phyloP scores from a whole-genome alignment of 1,284 basidiomycete species.

The Moniliella sp. region DNA sequence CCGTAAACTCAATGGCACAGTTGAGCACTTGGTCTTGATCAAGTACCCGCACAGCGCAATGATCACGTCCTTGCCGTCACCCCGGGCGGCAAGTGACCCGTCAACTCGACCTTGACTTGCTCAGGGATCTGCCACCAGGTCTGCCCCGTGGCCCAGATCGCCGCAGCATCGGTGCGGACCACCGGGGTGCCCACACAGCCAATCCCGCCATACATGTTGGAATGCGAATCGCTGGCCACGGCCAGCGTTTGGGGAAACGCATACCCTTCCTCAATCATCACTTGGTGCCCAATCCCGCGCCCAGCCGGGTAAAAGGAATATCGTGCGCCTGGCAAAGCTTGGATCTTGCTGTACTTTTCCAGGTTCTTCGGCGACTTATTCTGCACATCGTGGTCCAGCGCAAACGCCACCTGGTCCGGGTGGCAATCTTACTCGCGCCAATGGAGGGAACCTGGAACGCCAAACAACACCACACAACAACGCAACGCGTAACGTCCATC shows the following conservation, averaged over 20 bases:
- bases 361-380: constrained; percentile 86
- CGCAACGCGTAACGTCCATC: too few species aligned
- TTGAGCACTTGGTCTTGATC: constrained; percentile 94
- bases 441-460: constrained; percentile 66
- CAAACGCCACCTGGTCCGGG: constrained; percentile 82
- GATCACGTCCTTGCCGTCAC: constrained; percentile 95
- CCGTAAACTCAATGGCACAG: constrained; percentile 91
- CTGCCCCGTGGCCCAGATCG: constrained; percentile 92
- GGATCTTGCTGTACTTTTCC: constrained; percentile 75
- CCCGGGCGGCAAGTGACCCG: constrained; percentile 57
- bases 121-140: constrained; percentile 99
- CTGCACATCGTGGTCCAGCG: constrained; percentile 93
- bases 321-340: constrained; percentile 62
- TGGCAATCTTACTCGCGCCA: constrained; percentile 62
- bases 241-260: constrained; percentile 31
- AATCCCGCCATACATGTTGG: constrained; percentile 96
- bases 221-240: constrained; percentile 81
- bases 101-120: constrained; percentile 81
- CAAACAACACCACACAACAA: too few species aligned
- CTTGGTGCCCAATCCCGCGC: constrained; percentile 59
- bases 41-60: constrained; percentile 89
- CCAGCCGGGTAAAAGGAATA: constrained; percentile 95
- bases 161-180: constrained; percentile 55
- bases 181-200: constrained; percentile 92
- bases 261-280: constrained; percentile 31